Evolutionary conservation across 139 green algal species (phyloP), one percentile per base, ranked within the genome.

Genomic region (Chlorella sp.): DNA sequence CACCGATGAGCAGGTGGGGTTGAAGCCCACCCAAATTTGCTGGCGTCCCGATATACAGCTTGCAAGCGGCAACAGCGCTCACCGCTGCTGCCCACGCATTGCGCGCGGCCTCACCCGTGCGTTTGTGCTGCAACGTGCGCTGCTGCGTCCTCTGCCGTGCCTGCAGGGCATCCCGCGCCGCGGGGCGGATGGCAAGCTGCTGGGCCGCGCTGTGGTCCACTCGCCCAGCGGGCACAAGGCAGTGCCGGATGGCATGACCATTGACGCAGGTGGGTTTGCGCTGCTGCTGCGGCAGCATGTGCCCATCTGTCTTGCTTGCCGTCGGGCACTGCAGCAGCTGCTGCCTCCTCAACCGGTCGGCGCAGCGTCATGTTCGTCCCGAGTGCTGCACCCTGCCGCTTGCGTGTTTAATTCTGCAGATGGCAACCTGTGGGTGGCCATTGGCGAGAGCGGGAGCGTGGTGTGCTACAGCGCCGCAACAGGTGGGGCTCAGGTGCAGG

Each of bases 401-500:
- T n/a, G n/a, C n/a, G 3, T 60, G 12, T 60, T 12, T 2, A 47
- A 18, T 4, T 9, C 28, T 32, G 74, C 74, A 39, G 75, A 82
- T 32, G 92, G 89, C 57, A 94, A 93, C 60, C 71, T 95, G 39
- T 95, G 93, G 93, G 85, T 96, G 32, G 92, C 90, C 0, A 71
- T 95, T 7, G 91, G 79, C 5, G 93, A 95, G 71, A 90, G 78
- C 47, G 89, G 91, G 39, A 80, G 63, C 34, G 73, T 95, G 34
- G 79, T 78, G 11, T 93, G 92, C 60, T 93, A 89, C 78, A 63
- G 92, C 69, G 57, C 87, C 2, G 68, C 87, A 15, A 85, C 73
- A 63, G 82, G 82, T 68, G 57, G 1, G 78, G 7, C 11, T 11
- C 44, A 17, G 44, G 44, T 55, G 7, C 7, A 11, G 44, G n/a